Conservation (phyloP, 306 rosid genomes). For the Ormosia emarginata region DNA sequence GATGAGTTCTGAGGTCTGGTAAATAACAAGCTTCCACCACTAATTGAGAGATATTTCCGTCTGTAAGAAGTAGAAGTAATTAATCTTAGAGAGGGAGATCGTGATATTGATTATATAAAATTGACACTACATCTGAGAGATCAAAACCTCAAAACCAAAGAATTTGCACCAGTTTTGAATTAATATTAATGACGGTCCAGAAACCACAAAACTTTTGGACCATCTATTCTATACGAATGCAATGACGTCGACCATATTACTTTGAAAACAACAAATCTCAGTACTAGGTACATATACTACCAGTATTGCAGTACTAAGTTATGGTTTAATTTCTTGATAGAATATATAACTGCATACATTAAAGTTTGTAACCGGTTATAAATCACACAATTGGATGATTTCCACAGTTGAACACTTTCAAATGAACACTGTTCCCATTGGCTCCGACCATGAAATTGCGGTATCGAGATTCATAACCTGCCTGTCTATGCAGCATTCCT, state of each 20-base stretch:
- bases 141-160: neutral
- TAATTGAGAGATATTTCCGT: neutral
- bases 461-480: constrained; percentile 48
- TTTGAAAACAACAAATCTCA: constrained; percentile 13
- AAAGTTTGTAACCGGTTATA: constrained; percentile 15
- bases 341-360: neutral
- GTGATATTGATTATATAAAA: neutral
- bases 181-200: neutral
- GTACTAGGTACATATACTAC: neutral
- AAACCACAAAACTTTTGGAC: constrained; percentile 15
- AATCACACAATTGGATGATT: neutral
- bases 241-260: constrained; percentile 16
- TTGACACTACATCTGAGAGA: neutral
- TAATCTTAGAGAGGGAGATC: neutral
- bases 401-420: constrained; percentile 6
- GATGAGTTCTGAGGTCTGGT: neutral
- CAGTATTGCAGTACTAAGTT: neutral
- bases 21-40: constrained; percentile 1
- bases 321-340: constrained; percentile 21
- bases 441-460: constrained; percentile 53
- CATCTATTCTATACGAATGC: neutral
- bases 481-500: constrained; percentile 7
- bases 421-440: constrained; percentile 40
- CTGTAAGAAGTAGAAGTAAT: neutral
- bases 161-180: neutral